Conservation (phyloP, 139 green algal species). For the Edaphochlamys debaryana region DNA sequence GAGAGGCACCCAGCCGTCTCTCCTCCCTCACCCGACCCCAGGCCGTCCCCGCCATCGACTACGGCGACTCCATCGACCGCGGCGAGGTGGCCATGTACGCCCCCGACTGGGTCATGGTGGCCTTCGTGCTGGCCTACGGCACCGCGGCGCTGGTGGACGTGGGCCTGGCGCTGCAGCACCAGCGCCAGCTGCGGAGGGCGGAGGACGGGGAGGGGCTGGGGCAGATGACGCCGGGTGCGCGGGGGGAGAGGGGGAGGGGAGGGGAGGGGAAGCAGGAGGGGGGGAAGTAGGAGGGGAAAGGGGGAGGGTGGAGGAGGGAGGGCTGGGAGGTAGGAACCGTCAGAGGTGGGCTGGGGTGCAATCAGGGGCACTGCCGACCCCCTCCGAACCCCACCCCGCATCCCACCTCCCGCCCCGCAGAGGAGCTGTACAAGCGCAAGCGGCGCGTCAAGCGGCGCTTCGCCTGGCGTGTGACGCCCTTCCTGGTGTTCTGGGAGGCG, state of each 20-base stretch:
- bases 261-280: too few relatives aligned
- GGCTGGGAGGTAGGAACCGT: not conserved
- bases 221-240: slow-evolving; percentile 33
- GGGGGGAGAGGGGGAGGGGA: not conserved
- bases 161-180: slow-evolving; percentile 12
- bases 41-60: slow-evolving; percentile 51
- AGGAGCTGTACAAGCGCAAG: slow-evolving; percentile 45
- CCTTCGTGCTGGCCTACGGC: slow-evolving; percentile 40
- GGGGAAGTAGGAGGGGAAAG: too few relatives aligned
- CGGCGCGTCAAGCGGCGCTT: slow-evolving; percentile 37
- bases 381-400: too few relatives aligned
- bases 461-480: slow-evolving; percentile 13
- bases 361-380: too few relatives aligned
- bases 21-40: not conserved
- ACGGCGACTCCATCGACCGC: slow-evolving; percentile 36
- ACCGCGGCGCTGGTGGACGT: slow-evolving; percentile 24
- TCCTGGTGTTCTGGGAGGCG: slow-evolving; percentile 53
- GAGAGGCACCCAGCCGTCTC: too few relatives aligned
- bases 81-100: slow-evolving; percentile 33
- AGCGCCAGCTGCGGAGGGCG: slow-evolving; percentile 31
- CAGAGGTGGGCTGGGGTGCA: too few relatives aligned
- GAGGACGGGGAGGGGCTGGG: slow-evolving; percentile 9
- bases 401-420: not conserved
- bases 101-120: slow-evolving; percentile 52
- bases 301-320: too few relatives aligned